Evolutionary conservation across 305 asterid genomes (phyloP), one percentile per base, ranked within the genome.

Genomic region (Fraxinus albicans): DNA sequence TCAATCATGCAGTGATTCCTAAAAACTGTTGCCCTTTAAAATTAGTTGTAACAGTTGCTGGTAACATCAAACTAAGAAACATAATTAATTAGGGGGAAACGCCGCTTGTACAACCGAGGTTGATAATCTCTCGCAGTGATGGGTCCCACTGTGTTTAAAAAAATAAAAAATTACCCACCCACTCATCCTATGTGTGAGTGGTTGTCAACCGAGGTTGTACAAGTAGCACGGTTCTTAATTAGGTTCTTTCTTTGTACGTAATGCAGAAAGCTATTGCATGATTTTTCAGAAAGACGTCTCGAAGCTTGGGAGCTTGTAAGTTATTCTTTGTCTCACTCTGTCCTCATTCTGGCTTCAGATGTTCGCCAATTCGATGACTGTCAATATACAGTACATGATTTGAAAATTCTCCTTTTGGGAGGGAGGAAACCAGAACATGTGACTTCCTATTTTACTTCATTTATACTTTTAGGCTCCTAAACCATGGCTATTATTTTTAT

Each of bases 231-330:
- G 3, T 29, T 29, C 3, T 29, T 29, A 1, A 29, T 29, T 29
- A 25, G 27, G 27, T 82, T 27, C 34, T 70, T 74, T 27, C 77
- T 82, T 44, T 82, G 50, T 73, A 31, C 69, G 5, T 38, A n/a
- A 73, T 78, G 73, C 97, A 94, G 99, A 83, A 83, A 91, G 86
- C 87, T 89, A 2, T 44, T 88, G 84, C 89, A 79, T 60, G 85
- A 87, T 82, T 47, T 83, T 80, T 65, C 88, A 65, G 84, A 85
- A 27, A 84, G 83, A 77, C 85, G 80, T 82, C 75, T 94, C 75
- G 96, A 91, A 29, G 96, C 92, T 38, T 94, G 98, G 99, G 96
- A 90, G 86, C 96, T 96, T 60, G 98, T 96, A 88, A 92, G 96
- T 85, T 81, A 29, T 58, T 78, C 55, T 70, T 55, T 75, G 55